These are phyloP conservation scores for Fusarium oligoseptatum DNA, from an alignment of 2,329 filamentous ascomycete species.

Conservation along the genomic window DNA sequence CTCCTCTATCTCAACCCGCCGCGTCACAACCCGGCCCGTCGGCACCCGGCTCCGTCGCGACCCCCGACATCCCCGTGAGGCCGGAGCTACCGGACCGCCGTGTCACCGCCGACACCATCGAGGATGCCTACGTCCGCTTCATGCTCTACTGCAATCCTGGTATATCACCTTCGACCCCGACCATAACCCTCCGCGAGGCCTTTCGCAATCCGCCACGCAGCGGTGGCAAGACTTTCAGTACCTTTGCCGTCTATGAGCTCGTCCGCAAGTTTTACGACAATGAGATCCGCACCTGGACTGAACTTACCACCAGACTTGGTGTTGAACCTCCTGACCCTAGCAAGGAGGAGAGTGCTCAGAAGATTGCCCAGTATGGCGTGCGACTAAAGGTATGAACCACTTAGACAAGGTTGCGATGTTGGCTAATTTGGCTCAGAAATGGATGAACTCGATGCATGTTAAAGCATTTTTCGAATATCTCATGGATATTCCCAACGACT, in stretches of 20 bases:
- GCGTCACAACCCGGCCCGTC: conserved; percentile 30
- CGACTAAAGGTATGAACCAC: conserved; percentile 77
- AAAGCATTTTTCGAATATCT: conserved; percentile 96
- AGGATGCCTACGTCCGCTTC: conserved; percentile 86
- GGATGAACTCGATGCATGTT: conserved; percentile 97
- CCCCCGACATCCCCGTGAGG: conserved; percentile 34
- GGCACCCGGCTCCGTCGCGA: conserved; percentile 28
- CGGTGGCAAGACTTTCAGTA: conserved; percentile 87
- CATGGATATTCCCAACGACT: conserved; percentile 80
- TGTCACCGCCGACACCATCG: conserved; percentile 78
- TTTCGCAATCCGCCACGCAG: conserved; percentile 88
- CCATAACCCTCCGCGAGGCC: conserved; percentile 76
- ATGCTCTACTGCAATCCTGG: conserved; percentile 92
- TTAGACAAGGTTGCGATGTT: not conserved
- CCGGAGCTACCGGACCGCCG: conserved; percentile 72
- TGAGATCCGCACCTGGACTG: conserved; percentile 93
- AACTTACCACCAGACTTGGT: conserved; percentile 87
- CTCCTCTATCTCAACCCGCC: conserved; percentile 32
- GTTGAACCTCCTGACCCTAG: conserved; percentile 86
- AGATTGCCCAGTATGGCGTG: conserved; percentile 95
- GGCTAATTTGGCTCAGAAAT: conserved; percentile 70
- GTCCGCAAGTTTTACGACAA: conserved; percentile 83
- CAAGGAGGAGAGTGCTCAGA: conserved; percentile 91
- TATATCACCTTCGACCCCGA: conserved; percentile 76
- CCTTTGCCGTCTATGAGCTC: conserved; percentile 81